Evolutionary conservation across 2,329 filamentous ascomycete species (phyloP).

Genomic region (Lecanicillium sp.): DNA sequence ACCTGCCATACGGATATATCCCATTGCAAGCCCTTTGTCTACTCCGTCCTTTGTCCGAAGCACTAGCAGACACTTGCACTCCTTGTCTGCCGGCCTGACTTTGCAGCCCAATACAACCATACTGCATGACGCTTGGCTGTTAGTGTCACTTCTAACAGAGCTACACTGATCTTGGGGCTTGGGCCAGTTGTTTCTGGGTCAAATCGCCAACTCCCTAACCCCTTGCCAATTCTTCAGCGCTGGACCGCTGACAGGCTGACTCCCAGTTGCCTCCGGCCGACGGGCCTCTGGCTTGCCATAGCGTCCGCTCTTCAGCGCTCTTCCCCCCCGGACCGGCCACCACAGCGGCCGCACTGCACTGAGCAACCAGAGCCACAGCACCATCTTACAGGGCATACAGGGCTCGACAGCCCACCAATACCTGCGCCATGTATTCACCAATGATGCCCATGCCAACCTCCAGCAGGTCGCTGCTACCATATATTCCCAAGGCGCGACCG

Average conservation of each 20-base stretch:
- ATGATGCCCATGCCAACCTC: background rate
- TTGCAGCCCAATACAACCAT: constrained; percentile 3
- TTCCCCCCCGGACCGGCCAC: background rate
- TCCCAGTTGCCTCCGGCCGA: no score
- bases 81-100: background rate
- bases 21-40: no score
- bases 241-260: background rate
- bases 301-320: background rate
- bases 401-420: background rate
- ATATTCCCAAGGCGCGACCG: background rate
- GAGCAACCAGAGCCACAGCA: no score
- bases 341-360: background rate
- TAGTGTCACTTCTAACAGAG: background rate
- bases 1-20: no score
- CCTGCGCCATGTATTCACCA: constrained; percentile 4
- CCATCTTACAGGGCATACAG: no score
- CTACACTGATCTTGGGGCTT: background rate
- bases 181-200: background rate
- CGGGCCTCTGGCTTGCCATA: background rate
- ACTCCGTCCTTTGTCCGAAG: no score
- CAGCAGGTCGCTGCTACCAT: constrained; percentile 1
- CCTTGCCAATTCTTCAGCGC: no score
- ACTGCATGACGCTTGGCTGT: background rate
- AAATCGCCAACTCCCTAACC: no score
- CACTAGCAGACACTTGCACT: no score